Percentiles rank a stretch among this genome's conserved stretches.
Evolutionary conservation across 2,329 filamentous ascomycete species (phyloP).

Genomic region (Aspergillus fructus): DNA sequence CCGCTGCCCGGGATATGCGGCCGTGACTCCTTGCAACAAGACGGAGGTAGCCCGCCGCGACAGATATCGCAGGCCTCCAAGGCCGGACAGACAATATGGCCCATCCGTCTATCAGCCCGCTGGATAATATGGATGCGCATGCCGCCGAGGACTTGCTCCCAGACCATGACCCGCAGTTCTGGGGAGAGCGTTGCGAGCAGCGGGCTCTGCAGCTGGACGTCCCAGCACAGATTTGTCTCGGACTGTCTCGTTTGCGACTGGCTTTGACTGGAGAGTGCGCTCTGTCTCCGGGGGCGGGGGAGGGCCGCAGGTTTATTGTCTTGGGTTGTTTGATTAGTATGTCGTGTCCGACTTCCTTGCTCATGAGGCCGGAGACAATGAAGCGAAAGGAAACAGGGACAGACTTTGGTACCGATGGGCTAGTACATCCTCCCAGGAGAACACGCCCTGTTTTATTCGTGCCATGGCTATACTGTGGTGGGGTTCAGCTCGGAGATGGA

Average conservation of each 20-base stretch:
- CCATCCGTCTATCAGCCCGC: slow-evolving; percentile 29
- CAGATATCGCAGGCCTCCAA: slow-evolving; percentile 35
- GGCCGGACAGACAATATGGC: slow-evolving; percentile 32
- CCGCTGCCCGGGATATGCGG: neutral
- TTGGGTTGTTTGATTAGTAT: slow-evolving; percentile 10
- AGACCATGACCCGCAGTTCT: slow-evolving; percentile 39
- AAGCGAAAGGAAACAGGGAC: slow-evolving; percentile 23
- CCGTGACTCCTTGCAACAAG: slow-evolving; percentile 21
- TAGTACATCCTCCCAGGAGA: slow-evolving; percentile 43
- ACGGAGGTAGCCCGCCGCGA: slow-evolving; percentile 29
- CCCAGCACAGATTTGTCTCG: slow-evolving; percentile 14
- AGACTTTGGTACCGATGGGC: slow-evolving; percentile 41
- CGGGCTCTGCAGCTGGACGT: slow-evolving; percentile 25
- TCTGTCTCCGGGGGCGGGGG: slow-evolving; percentile 16
- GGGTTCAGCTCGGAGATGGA: too few species aligned
- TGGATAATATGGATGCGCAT: slow-evolving; percentile 39
- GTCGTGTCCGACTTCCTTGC: neutral
- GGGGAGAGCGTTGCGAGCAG: slow-evolving; percentile 34
- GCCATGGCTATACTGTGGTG: slow-evolving; percentile 25
- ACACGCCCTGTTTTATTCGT: slow-evolving; percentile 36
- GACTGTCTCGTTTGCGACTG: slow-evolving; percentile 13
- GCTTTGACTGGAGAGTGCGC: slow-evolving; percentile 5
- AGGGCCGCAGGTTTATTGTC: slow-evolving; percentile 32
- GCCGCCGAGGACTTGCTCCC: slow-evolving; percentile 33
- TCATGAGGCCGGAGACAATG: neutral